These are phyloP conservation scores for Trametes maxima DNA, from an alignment of 768 basidiomycete genomes.

Conservation along the genomic window DNA sequence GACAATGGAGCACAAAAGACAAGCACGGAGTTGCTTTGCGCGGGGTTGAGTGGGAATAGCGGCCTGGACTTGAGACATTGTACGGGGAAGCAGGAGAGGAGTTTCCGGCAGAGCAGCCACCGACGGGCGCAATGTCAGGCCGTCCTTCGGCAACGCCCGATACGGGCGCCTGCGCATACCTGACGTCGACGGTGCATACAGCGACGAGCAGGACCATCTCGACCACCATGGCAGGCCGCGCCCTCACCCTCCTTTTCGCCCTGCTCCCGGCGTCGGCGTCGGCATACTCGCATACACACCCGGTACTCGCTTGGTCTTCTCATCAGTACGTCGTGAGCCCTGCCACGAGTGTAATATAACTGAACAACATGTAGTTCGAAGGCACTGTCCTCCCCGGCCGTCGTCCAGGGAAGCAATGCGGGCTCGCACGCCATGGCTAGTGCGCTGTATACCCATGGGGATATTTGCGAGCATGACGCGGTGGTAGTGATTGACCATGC, in stretches of 20 bases:
- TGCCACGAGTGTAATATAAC: background rate
- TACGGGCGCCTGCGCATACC: background rate
- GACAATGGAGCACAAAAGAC: constrained; percentile 90
- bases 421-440: constrained; percentile 38
- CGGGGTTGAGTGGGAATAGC: constrained; percentile 62
- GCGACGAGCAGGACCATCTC: constrained; percentile 5
- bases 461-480: constrained; percentile 65
- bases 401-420: constrained; percentile 18
- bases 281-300: constrained; percentile 64
- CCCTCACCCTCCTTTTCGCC: constrained; percentile 41
- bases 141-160: constrained; percentile 14
- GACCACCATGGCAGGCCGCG: constrained; percentile 24
- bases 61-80: constrained; percentile 33
- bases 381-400: constrained; percentile 36
- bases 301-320: constrained; percentile 75
- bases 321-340: constrained; percentile 44
- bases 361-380: constrained; percentile 45
- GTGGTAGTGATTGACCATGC: constrained; percentile 71
- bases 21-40: constrained; percentile 82
- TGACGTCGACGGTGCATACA: constrained; percentile 3
- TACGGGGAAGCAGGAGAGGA: background rate
- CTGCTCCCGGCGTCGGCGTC: constrained; percentile 47
- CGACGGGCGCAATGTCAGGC: background rate
- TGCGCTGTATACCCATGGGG: constrained; percentile 34
- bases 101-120: background rate